A percentile compares a stretch with the other conserved stretches of the same genome.
Conservation (phyloP, 2,329 filamentous ascomycete genomes). For the Beauveria varroae region DNA sequence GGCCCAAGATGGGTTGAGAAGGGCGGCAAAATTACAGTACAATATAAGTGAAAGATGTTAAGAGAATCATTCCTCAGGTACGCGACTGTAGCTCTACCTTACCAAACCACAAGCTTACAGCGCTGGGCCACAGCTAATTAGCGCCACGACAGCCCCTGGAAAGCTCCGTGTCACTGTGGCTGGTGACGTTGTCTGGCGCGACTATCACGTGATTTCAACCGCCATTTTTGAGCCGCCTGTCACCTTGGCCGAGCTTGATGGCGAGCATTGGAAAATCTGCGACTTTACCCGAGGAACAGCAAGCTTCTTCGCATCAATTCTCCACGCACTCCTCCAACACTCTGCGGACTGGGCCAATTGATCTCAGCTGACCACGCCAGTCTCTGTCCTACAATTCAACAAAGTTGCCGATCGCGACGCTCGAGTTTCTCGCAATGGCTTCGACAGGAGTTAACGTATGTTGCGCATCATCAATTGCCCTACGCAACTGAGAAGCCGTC, state of each 20-base stretch:
- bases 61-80: background rate
- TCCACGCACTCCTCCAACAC: conserved; percentile 33
- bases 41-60: background rate
- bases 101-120: background rate
- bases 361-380: conserved; percentile 30
- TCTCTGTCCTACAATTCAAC: background rate
- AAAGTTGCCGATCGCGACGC: conserved; percentile 34
- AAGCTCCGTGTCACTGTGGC: background rate
- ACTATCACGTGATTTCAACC: conserved; percentile 9
- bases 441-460: conserved; percentile 62
- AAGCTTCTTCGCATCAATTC: conserved; percentile 32
- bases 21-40: background rate
- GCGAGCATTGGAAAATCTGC: conserved; percentile 32
- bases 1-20: background rate
- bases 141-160: conserved; percentile 6
- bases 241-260: conserved; percentile 23
- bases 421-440: conserved; percentile 47
- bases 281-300: conserved; percentile 39
- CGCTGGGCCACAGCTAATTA: conserved; percentile 6
- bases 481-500: background rate
- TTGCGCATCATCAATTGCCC: conserved; percentile 19
- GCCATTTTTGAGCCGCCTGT: conserved; percentile 9
- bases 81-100: background rate
- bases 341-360: conserved; percentile 37
- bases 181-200: background rate